Conservation (phyloP, 139 green algal species). For the Protoeuglena noctilucae region DNA sequence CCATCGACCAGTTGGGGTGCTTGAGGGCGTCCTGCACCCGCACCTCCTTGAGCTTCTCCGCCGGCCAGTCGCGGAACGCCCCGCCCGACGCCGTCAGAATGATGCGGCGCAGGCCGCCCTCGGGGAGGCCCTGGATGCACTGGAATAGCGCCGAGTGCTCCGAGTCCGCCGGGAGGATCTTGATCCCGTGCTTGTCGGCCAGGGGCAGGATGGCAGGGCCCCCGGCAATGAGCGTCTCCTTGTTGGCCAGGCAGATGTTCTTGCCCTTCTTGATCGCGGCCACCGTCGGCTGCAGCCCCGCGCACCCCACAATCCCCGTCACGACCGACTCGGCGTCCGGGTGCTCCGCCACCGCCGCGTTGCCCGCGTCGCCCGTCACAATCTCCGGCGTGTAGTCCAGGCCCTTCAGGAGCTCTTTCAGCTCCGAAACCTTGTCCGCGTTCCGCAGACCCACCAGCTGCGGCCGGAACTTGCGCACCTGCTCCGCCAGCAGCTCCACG, state of each 20-base stretch:
- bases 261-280: conserved; percentile 91
- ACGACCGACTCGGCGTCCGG: conserved; percentile 35
- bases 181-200: conserved; percentile 69
- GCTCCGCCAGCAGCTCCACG: conserved; percentile 77
- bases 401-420: conserved; percentile 43
- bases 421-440: conserved; percentile 29
- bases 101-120: conserved; percentile 82
- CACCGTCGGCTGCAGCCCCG: conserved; percentile 85
- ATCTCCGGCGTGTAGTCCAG: conserved; percentile 69
- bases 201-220: conserved; percentile 86
- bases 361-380: conserved; percentile 68
- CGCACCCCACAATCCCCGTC: conserved; percentile 92
- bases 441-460: conserved; percentile 74
- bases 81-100: conserved; percentile 95
- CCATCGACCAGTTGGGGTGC: conserved; percentile 94
- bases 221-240: conserved; percentile 96
- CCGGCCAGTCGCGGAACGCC: conserved; percentile 86
- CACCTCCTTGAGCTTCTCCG: conserved; percentile 74
- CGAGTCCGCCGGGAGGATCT: conserved; percentile 91
- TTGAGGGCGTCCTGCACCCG: conserved; percentile 45
- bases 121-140: conserved; percentile 76
- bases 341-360: conserved; percentile 51
- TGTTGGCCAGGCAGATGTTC: conserved; percentile 99
- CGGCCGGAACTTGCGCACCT: conserved; percentile 71
- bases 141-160: conserved; percentile 98